Base-by-base conservation (phyloP, 768 basidiomycete genomes). In the Mrakia blollopis region DNA sequence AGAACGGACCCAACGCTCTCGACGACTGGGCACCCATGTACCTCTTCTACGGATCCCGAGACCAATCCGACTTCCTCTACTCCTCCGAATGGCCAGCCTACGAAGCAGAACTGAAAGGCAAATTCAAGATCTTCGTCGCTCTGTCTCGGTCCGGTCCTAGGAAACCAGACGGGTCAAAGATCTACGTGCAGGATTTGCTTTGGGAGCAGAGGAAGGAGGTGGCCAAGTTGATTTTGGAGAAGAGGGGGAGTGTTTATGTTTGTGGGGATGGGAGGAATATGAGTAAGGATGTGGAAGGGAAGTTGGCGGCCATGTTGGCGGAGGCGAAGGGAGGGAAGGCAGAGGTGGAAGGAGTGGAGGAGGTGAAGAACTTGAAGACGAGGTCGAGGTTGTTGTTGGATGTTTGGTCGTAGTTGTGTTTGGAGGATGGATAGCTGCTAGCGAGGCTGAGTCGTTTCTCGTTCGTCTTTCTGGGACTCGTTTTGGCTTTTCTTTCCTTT, bases 151-250 rank as follows among this genome's bases (percentile, higher is more conserved):
- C 79, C 28, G 83, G 82, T 37, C 89, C 89, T n/a, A 77, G 82
- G 30, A 92, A 91, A 84, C 88, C 92, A 8, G 93, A 94, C 80
- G 92, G 94, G 35, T 87, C 91, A 87, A 99, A 98, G 87, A 92
- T 96, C 81, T 99, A 99, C 85, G 97, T 99, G n/a, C 97, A 99
- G 85, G 94, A 99, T 84, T 86, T 98, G 76, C 85, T 99, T 16
- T 94, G 91, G 92, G 89, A 98, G 70, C 89, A 93, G 82, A 87
- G 89, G 75, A 89, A 90, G 83, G 87, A 89, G 75, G 87, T 99
- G 73, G 92, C 91, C 14, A 90, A 95, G 75, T 90, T 92, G 25
- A 93, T 99, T 80, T 86, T 97, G 79, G 92, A 92, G 79, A 92
- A 93, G 83, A 94, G 98, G 85, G 97, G 93, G n/a, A 96, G 95